Conservation (phyloP, 1,139 yeast species). For the Lodderomyces margitis region DNA sequence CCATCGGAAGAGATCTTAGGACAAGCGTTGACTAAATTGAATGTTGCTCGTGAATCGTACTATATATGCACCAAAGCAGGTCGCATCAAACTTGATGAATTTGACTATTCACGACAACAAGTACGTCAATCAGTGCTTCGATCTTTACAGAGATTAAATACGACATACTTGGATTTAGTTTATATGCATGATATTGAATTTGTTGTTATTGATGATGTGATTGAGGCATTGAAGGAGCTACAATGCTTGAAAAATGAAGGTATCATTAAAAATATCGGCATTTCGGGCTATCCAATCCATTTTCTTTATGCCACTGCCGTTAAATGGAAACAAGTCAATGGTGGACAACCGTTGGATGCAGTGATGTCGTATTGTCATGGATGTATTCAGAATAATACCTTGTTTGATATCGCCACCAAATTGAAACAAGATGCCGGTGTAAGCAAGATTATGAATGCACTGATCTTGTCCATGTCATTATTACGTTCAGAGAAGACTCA, state of each 20-base stretch:
- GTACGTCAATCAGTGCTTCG: constrained; percentile 64
- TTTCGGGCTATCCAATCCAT: constrained; percentile 85
- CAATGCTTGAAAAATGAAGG: constrained; percentile 63
- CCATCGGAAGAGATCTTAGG: constrained; percentile 81
- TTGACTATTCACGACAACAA: constrained; percentile 66
- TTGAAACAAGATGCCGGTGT: constrained; percentile 57
- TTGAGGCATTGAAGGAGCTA: constrained; percentile 64
- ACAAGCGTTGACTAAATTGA: constrained; percentile 48
- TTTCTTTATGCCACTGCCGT: constrained; percentile 53
- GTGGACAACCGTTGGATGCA: constrained; percentile 64
- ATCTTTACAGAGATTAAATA: constrained; percentile 62
- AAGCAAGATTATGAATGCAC: constrained; percentile 65
- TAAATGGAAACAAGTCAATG: constrained; percentile 27
- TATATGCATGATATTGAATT: constrained; percentile 91
- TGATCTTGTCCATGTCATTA: constrained; percentile 86
- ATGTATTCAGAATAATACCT: constrained; percentile 72
- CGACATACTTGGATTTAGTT: constrained; percentile 72
- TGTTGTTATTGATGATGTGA: constrained; percentile 51
- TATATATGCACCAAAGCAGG: constrained; percentile 88
- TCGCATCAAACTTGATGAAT: constrained; percentile 60
- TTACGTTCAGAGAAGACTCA: constrained; percentile 67
- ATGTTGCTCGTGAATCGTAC: constrained; percentile 57
- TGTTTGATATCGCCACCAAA: constrained; percentile 47
- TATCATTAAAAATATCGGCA: constrained; percentile 61
- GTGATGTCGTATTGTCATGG: constrained; percentile 79